phyloP scores from a whole-genome alignment of 1,139 yeast genomes.

The Taiozyma sp. region DNA sequence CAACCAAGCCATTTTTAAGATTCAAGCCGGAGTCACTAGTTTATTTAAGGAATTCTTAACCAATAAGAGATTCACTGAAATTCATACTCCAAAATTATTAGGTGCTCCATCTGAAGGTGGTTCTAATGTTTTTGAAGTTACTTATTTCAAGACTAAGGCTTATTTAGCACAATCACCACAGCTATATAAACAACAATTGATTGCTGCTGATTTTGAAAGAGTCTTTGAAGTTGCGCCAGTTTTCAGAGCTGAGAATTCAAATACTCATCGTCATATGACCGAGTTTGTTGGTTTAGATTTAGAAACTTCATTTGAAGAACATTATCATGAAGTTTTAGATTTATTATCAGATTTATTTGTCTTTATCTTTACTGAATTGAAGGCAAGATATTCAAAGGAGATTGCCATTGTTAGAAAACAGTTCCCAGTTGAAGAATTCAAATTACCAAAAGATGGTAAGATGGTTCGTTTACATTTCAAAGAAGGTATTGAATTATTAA shows the following conservation, averaged over 20 bases:
- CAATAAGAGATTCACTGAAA: conserved; percentile 69
- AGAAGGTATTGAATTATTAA: conserved; percentile 83
- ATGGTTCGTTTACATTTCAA: conserved; percentile 88
- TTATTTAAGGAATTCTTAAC: conserved; percentile 85
- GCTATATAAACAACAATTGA: conserved; percentile 94
- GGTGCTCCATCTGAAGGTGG: conserved; percentile 99
- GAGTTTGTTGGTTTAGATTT: conserved; percentile 96
- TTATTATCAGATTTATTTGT: conserved; percentile 79
- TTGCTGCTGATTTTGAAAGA: conserved; percentile 94
- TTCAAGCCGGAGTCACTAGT: conserved; percentile 83
- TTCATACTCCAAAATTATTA: conserved; percentile 92
- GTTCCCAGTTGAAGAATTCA: conserved; percentile 96
- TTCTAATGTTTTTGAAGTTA: conserved; percentile 87
- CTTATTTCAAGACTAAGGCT: conserved; percentile 89
- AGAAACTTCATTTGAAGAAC: conserved; percentile 98
- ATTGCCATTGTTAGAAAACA: conserved; percentile 89
- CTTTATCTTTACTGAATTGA: conserved; percentile 81
- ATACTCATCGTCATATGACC: conserved; percentile 99
- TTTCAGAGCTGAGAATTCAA: conserved; percentile 97
- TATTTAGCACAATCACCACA: conserved; percentile 98
- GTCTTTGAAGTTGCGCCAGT: conserved; percentile 97
- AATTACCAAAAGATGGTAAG: conserved; percentile 82
- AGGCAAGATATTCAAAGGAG: conserved; percentile 72
- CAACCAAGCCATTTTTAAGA: conserved; percentile 94
- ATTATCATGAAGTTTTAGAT: conserved; percentile 91